Evolutionary conservation across 2,329 filamentous ascomycete genomes (phyloP).

Genomic region (Fonsecaea nubica): DNA sequence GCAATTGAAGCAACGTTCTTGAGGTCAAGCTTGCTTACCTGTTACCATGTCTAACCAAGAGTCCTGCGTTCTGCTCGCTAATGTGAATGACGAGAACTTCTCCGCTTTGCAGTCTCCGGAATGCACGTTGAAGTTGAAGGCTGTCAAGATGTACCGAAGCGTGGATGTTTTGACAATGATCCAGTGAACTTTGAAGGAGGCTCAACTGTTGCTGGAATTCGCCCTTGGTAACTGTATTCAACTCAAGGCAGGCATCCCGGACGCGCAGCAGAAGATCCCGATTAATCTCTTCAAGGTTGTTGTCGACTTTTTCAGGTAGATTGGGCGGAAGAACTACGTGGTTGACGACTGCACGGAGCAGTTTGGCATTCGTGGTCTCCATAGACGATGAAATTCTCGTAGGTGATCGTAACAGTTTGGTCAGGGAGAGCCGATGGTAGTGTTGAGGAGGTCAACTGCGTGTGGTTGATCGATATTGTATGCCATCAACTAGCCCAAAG

Average conservation of each 20-base stretch:
- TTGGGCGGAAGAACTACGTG: slow-evolving; percentile 50
- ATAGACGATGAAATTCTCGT: neutral
- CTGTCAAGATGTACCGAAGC: slow-evolving; percentile 17
- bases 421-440: neutral
- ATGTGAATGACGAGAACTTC: slow-evolving; percentile 54
- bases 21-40: slow-evolving; percentile 45
- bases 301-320: slow-evolving; percentile 47
- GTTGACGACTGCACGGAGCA: slow-evolving; percentile 41
- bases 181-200: slow-evolving; percentile 16
- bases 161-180: slow-evolving; percentile 19
- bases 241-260: slow-evolving; percentile 37
- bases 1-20: neutral
- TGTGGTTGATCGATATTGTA: neutral
- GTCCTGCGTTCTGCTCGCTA: slow-evolving; percentile 57
- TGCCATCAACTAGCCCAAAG: neutral
- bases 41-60: slow-evolving; percentile 50
- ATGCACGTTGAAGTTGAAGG: slow-evolving; percentile 22
- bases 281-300: slow-evolving; percentile 42
- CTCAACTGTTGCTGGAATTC: slow-evolving; percentile 15
- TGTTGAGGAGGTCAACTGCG: neutral
- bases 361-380: neutral
- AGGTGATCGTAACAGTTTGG: neutral
- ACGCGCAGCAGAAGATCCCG: slow-evolving; percentile 44
- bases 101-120: slow-evolving; percentile 42
- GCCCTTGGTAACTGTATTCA: slow-evolving; percentile 28